These are phyloP conservation scores for Sarocladium brachiariae DNA, from an alignment of 2,329 filamentous ascomycete species.

Conservation along the genomic window DNA sequence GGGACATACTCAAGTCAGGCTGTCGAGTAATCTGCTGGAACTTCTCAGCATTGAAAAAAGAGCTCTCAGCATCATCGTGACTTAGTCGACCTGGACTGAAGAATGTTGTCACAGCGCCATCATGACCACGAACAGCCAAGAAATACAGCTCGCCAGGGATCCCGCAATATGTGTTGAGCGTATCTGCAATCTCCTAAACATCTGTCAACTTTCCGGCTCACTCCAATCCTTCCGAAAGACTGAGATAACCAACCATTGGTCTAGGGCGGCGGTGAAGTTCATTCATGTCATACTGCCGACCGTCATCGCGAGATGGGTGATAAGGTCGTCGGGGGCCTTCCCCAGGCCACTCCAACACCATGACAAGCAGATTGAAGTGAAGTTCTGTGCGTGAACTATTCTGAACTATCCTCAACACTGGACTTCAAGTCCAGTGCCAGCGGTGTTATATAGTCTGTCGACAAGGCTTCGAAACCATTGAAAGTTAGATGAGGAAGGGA, in stretches of 20 bases:
- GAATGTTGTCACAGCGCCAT: conserved; percentile 39
- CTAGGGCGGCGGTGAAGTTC: conserved; percentile 26
- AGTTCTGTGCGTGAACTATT: background rate
- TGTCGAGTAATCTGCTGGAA: conserved; percentile 34
- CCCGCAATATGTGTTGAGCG: conserved; percentile 43
- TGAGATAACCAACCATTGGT: conserved; percentile 28
- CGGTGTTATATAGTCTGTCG: background rate
- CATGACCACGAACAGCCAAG: conserved; percentile 42
- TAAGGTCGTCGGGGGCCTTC: conserved; percentile 27
- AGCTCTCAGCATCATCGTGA: conserved; percentile 30
- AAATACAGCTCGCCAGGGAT: conserved; percentile 47
- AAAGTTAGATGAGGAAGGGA: background rate
- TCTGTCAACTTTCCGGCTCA: background rate
- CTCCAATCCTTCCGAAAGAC: background rate
- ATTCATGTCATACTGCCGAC: background rate
- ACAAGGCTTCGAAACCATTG: background rate
- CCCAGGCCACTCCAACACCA: conserved; percentile 36
- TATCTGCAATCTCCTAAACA: conserved; percentile 41
- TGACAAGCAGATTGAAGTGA: conserved; percentile 15
- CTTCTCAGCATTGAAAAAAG: conserved; percentile 39
- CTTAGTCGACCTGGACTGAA: conserved; percentile 34
- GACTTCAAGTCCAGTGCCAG: background rate
- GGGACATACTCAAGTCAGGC: conserved; percentile 28
- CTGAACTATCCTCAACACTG: too few relatives aligned
- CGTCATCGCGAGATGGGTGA: conserved; percentile 14